Conservation (phyloP, 441 rosid genomes). For the Erodium trifolium region DNA sequence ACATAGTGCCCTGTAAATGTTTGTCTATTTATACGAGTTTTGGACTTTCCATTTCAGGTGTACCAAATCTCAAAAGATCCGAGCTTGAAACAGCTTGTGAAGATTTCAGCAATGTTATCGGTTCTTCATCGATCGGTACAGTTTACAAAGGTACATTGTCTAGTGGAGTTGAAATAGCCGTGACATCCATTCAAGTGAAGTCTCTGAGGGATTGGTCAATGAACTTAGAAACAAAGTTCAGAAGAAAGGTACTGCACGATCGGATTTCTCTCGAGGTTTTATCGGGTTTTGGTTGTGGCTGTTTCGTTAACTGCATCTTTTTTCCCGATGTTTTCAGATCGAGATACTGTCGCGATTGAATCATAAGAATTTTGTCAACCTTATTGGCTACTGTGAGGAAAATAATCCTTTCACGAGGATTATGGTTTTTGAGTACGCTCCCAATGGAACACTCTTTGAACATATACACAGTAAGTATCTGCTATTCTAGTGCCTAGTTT, state of each 20-base stretch:
- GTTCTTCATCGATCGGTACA: conserved; percentile 43
- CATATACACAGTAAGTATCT: conserved; percentile 54
- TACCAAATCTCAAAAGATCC: conserved; percentile 49
- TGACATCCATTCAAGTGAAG: conserved; percentile 34
- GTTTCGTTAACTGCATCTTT: conserved; percentile 11
- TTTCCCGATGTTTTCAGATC: conserved; percentile 29
- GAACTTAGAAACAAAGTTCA: conserved; percentile 43
- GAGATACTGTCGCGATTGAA: conserved; percentile 48
- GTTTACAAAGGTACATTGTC: conserved; percentile 65
- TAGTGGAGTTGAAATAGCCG: conserved; percentile 57
- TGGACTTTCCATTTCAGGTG: conserved; percentile 34
- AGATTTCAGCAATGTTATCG: conserved; percentile 62
- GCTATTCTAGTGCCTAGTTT: background rate
- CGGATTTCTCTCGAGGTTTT: background rate
- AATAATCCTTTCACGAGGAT: conserved; percentile 57
- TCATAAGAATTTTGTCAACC: conserved; percentile 53
- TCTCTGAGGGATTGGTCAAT: conserved; percentile 49
- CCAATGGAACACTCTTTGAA: conserved; percentile 61
- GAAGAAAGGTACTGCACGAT: conserved; percentile 37
- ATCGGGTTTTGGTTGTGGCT: background rate
- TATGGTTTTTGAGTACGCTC: conserved; percentile 69
- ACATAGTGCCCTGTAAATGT: too few species aligned
- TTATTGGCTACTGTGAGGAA: conserved; percentile 57
- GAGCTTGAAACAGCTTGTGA: conserved; percentile 67
- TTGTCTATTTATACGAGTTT: conserved; percentile 12